Base-by-base conservation (phyloP, 306 rosid species). In the Medicago arabica region DNA sequence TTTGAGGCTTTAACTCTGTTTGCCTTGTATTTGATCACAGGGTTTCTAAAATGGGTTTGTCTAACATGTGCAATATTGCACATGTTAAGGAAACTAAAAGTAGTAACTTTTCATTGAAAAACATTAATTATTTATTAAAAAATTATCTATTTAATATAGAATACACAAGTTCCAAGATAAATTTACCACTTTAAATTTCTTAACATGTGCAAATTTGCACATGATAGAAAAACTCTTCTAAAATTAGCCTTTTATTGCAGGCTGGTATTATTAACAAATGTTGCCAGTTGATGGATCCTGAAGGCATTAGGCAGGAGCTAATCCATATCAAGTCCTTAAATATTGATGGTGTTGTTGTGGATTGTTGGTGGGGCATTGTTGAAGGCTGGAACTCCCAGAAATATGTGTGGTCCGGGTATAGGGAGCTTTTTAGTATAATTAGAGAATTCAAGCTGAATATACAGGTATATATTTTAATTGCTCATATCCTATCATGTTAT, bases 331-430 rank as follows among this genome's bases (percentile, higher is more conserved):
- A 90, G 82, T 86, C 99, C 63, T 80, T 92, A 71, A 84, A 90
- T 65, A 81, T 88, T 18, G 99, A 95, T 73, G 99, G 99, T 51
- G 85, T 95, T 65, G 77, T 86, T 57, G 91, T 95, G 74, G 92
- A 92, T 75, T 95, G 99, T 83, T 95, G 99, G 98, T 95, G 99
- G 99, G 97, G 99, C 31, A 90, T 95, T 64, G 84, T 90, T 78
- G 99, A 95, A 84, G 92, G 90, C 59, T 95, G 96, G 96, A 85
- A 78, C 82, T 90, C 97, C 4, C 99, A 87, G 67, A 95, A 95
- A 78, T 95, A 92, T 49, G 82, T 82, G 43, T 95, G 99, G 99
- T 92, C 97, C 74, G 99, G 97, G 75, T 92, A 95, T 82, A 83
- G 97, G 79, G 93, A 86, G 63, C 97, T 95, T 68, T 92, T 95